Conservation (phyloP, 1,284 basidiomycete species). For the Polyporus tsugae region DNA sequence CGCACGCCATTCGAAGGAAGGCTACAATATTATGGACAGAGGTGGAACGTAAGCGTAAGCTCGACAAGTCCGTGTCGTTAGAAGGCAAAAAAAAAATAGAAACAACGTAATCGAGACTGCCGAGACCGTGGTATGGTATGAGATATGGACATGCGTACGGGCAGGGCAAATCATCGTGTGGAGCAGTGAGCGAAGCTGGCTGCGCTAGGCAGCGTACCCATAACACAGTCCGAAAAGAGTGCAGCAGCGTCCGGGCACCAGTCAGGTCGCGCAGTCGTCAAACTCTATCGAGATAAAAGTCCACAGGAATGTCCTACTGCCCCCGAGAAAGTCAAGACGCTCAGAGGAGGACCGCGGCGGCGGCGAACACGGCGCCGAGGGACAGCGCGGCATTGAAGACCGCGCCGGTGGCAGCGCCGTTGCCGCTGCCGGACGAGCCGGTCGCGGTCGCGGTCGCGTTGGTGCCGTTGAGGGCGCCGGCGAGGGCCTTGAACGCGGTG, state of each 20-base stretch:
- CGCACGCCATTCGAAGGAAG: conserved; percentile 14
- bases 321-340: conserved; percentile 1
- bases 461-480: conserved; percentile 46
- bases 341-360: conserved; percentile 31
- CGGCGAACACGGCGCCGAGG: conserved; percentile 28
- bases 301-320: neutral
- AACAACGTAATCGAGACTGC: conserved; percentile 16
- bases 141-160: neutral
- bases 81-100: conserved; percentile 5
- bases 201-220: conserved; percentile 16
- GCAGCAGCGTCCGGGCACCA: conserved; percentile 11
- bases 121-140: conserved; percentile 20
- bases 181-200: conserved; percentile 14
- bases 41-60: conserved; percentile 11
- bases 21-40: conserved; percentile 8
- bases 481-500: conserved; percentile 49
- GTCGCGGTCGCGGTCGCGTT: conserved; percentile 25
- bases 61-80: conserved; percentile 30
- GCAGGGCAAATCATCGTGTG: neutral
- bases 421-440: conserved; percentile 14
- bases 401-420: conserved; percentile 16
- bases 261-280: conserved; percentile 5
- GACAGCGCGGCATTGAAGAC: conserved; percentile 24
- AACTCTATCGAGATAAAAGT: neutral
- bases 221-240: neutral